phyloP scores from a whole-genome alignment of 2,329 filamentous ascomycete genomes.

The Aspergillus eucalypticola region DNA sequence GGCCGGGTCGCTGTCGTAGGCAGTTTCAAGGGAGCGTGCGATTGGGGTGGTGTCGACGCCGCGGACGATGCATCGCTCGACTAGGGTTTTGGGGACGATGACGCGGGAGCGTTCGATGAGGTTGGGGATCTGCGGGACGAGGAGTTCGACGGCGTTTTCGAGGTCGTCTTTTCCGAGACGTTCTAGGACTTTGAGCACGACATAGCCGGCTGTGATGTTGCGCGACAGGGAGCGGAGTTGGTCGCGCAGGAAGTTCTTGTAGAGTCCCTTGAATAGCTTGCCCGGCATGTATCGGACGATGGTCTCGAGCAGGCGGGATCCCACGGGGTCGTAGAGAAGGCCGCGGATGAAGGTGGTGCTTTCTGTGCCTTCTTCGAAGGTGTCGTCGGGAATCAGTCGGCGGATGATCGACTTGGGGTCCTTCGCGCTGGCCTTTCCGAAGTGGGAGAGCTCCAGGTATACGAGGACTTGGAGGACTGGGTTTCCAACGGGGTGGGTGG shows the following conservation, averaged over 20 bases:
- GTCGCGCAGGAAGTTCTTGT: slow-evolving; percentile 75
- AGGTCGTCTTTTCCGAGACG: slow-evolving; percentile 86
- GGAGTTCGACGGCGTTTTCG: slow-evolving; percentile 67
- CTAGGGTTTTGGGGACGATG: slow-evolving; percentile 75
- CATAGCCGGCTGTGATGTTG: slow-evolving; percentile 88
- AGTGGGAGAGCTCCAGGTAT: slow-evolving; percentile 77
- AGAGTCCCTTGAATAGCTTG: slow-evolving; percentile 87
- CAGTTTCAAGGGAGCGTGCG: slow-evolving; percentile 58
- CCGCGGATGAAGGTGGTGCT: slow-evolving; percentile 80
- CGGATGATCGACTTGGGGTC: slow-evolving; percentile 70
- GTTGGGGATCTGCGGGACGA: slow-evolving; percentile 70
- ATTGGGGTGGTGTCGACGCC: slow-evolving; percentile 59
- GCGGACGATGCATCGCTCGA: slow-evolving; percentile 78
- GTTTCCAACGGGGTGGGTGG: slow-evolving; percentile 86
- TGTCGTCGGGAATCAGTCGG: slow-evolving; percentile 76
- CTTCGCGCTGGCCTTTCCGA: slow-evolving; percentile 66
- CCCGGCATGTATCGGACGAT: slow-evolving; percentile 79
- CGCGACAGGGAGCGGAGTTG: slow-evolving; percentile 78
- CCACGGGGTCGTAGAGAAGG: slow-evolving; percentile 85
- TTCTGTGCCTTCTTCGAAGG: slow-evolving; percentile 70
- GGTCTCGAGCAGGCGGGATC: slow-evolving; percentile 85
- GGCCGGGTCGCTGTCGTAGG: slow-evolving; percentile 54
- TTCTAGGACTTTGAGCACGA: slow-evolving; percentile 78
- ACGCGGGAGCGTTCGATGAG: slow-evolving; percentile 75
- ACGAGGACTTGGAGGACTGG: slow-evolving; percentile 89